Percentiles rank a stretch among this genome's conserved stretches.
Evolutionary conservation across 2,329 filamentous ascomycete species (phyloP).

Genomic region (Fusarium sp.): DNA sequence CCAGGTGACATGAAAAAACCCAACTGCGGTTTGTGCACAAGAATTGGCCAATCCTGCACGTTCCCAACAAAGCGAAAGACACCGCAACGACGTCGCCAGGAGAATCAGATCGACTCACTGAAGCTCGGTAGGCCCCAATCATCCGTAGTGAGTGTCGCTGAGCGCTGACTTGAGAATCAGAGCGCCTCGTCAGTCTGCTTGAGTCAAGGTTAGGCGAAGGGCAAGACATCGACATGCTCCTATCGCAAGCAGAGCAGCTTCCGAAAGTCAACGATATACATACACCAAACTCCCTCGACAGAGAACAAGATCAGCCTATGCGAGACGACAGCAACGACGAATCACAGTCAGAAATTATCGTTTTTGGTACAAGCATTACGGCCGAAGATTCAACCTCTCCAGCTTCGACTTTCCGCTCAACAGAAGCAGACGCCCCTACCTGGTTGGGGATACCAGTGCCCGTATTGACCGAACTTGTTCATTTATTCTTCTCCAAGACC

Average conservation of each 20-base stretch:
- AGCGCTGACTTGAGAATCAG: not conserved
- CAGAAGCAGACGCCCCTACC: rapidly evolving
- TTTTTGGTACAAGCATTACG: not conserved
- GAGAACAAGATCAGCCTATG: not conserved
- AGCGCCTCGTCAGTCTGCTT: not conserved
- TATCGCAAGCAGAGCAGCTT: not conserved
- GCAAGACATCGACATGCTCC: not conserved
- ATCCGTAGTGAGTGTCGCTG: not conserved
- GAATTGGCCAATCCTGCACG: not conserved
- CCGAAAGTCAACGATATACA: not conserved
- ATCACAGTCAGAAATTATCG: not conserved
- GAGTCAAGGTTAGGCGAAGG: not conserved
- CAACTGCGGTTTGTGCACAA: not conserved
- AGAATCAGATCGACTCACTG: not conserved
- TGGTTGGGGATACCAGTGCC: not conserved
- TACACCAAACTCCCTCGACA: not conserved
- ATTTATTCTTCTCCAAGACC: not conserved
- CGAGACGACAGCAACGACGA: not conserved
- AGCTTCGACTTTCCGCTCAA: not conserved
- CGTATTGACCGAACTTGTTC: not conserved
- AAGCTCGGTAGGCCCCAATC: not conserved
- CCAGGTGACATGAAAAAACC: not conserved
- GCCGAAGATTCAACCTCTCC: not conserved
- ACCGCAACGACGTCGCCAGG: not conserved
- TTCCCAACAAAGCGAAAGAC: not conserved